A percentile compares a stretch with the other conserved stretches of the same genome.
Conservation (phyloP, 345 rosid species). For the Atalantia buxifolia region DNA sequence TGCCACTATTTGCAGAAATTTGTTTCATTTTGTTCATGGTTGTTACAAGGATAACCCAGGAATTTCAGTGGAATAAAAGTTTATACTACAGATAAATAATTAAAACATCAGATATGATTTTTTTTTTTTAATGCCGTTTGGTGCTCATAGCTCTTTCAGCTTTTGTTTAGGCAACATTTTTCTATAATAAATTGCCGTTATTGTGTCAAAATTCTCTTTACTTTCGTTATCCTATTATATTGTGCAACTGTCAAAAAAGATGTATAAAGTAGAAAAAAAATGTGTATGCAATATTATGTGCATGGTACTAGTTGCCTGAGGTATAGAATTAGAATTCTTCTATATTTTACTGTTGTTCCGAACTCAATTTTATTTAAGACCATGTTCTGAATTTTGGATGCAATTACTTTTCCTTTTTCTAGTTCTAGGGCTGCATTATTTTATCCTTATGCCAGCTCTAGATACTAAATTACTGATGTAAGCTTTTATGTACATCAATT, state of each 20-base stretch:
- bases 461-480: background rate
- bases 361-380: background rate
- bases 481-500: background rate
- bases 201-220: background rate
- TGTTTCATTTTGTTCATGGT: background rate
- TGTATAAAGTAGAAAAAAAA: background rate
- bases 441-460: background rate
- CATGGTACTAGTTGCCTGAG: background rate
- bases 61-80: background rate
- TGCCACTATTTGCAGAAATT: background rate
- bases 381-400: background rate
- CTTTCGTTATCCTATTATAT: background rate
- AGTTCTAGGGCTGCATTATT: background rate
- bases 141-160: background rate
- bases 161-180: background rate
- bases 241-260: background rate
- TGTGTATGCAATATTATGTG: background rate
- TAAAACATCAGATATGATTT: background rate
- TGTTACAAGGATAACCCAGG: background rate
- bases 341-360: background rate
- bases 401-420: background rate
- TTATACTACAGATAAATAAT: background rate
- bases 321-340: background rate
- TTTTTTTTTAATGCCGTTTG: background rate
- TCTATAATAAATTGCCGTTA: background rate